Evolutionary conservation across 768 basidiomycete species (phyloP), one percentile per base, ranked within the genome.

Genomic region (Agrocybe pediades): DNA sequence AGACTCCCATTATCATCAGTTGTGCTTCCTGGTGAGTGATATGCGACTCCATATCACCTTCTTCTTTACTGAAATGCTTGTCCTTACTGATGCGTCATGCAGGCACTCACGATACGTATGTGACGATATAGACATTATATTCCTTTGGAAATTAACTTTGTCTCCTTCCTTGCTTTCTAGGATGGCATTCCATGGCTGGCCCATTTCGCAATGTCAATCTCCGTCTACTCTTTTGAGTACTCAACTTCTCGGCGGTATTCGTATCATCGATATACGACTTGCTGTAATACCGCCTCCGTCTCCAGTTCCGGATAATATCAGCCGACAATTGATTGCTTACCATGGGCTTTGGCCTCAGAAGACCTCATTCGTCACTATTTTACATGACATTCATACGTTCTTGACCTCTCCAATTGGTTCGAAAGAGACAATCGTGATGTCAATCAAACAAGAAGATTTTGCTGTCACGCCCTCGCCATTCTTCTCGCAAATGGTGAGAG

Each of bases 371-470:
- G 70, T 78, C 48, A 73, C 76, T 26, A 87, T 95, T 45, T 77
- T 96, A 9, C 52, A 67, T 4, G 77, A 78, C 16, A 65, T 95
- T 8, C 75, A 85, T 59, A 57, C 69, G 3, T 96, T 90, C 69
- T 81, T 95, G 33, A 78, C 78, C 7, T 75, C 80, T 0, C 76
- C 83, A 0, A 59, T 61, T 3, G 81, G 89, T 1, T 74, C 72
- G 8, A 77, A 74, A 24, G 95, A 96, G 68, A 89, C 89, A 0
- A 67, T 97, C 29, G 81, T 97, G 24, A 84, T 95, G 74, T 94
- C 87, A 15, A 81, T 98, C 65, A 95, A 96, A 68, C 90, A 95
- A 65, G 95, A 98, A 67, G 88, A 92, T 59, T 83, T 75, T 52
- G 65, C 75, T 5, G 68, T 61, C 17, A 76, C 78, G 1, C 64